Percentiles rank a stretch among this genome's conserved stretches.
Evolutionary conservation across 768 basidiomycete genomes (phyloP).

Genomic region (Amyloporia xantha): DNA sequence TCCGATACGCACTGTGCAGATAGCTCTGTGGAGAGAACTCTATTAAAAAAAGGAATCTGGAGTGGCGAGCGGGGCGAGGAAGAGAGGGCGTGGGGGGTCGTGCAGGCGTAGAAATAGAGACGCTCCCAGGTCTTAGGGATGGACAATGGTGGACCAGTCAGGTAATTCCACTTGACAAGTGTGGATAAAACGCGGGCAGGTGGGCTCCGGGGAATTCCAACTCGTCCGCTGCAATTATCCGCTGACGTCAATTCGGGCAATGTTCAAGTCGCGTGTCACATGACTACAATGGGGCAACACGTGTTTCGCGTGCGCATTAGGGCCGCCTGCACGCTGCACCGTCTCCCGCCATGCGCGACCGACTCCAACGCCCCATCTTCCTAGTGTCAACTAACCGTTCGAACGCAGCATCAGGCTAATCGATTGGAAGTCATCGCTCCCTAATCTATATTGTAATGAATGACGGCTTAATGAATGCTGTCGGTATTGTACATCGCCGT

Average conservation of each 20-base stretch:
- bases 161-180: no score
- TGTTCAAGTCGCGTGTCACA: background rate
- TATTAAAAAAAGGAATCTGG: background rate
- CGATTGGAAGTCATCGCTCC: no score
- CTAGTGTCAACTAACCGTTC: no score
- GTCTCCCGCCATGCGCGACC: no score
- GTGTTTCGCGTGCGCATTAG: slow-evolving; percentile 1
- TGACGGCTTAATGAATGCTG: background rate
- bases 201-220: background rate
- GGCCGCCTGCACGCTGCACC: no score
- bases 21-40: background rate
- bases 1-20: background rate
- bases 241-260: background rate
- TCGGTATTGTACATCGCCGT: slow-evolving; percentile 4
- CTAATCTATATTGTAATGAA: background rate
- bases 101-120: slow-evolving; percentile 1
- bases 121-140: background rate
- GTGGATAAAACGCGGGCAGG: no score
- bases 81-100: slow-evolving; percentile 2
- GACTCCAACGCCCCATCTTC: background rate
- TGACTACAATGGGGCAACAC: background rate
- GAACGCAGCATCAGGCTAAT: no score
- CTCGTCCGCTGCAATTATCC: background rate
- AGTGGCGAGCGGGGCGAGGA: background rate
- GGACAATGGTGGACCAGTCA: no score